Base-by-base conservation (phyloP, 805 yeast genomes). In the Wickerhamomyces tratensis region DNA sequence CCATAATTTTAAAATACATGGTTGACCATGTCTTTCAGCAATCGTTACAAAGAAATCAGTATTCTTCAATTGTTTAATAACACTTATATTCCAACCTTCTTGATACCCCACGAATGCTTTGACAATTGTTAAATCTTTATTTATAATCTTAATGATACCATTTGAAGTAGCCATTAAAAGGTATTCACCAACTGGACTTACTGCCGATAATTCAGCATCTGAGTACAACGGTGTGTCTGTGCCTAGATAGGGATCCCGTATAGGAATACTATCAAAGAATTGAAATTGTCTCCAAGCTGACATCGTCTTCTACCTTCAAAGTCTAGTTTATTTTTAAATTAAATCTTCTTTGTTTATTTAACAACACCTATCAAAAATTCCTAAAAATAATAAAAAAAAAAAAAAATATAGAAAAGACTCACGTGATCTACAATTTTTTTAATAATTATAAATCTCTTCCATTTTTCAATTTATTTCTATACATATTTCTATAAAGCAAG, bases 261-360 rank as follows among this genome's bases (percentile, higher is more conserved):
- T 82, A 6, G 96, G 96, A 0, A 79, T 71, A 34, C 76, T 71
- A 41, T 87, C 96, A 59, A 84, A 88, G 61, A 91, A 84, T 46
- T 86, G 86, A 62, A 91, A 85, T 55, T 85, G 95, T 46, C 91
- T 69, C 89, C 89, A 84, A 7, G 20, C 20, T 20, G 67, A 54
- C 61, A 55, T 54, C 26, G 34, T 27, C 2, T 27, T 20, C 20
- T 20, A 20, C 20, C 20, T 20, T 20, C 20, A 20, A 20, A 20
- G 20, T 20, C 20, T 20, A 20, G 4, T 20, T 20, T 20, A 20
- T 20, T 20, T 20, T 4, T 20, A 3, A 20, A 20, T 20, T 20
- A 20, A 20, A 20, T 20, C 20, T 20, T 20, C 20, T 20, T 20
- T 20, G 20, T 20, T 20, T 20, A 20, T 20, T 20, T 20, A 20